These are phyloP conservation scores for Pittosporum tobira DNA, from an alignment of 129 eudicot species.

Conservation along the genomic window DNA sequence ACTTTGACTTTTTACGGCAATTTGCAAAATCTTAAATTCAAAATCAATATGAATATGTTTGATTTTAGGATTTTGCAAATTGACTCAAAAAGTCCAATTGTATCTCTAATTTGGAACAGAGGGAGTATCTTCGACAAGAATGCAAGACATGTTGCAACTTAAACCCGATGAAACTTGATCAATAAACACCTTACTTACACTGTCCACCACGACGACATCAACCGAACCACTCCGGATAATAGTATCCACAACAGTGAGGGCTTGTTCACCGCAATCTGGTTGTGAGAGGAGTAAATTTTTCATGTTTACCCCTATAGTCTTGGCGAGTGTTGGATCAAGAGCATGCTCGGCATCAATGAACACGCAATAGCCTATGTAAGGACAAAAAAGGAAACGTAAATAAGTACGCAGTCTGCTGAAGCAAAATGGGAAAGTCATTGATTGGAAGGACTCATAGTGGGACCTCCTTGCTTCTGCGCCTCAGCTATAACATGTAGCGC, in stretches of 20 bases:
- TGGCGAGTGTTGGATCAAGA: constrained; percentile 86
- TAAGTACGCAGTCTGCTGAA: background rate
- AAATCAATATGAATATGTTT: too few species aligned
- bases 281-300: constrained; percentile 84
- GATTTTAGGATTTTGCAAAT: too few species aligned
- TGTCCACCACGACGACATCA: constrained; percentile 94
- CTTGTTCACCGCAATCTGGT: constrained; percentile 99
- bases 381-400: background rate
- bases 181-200: constrained; percentile 60
- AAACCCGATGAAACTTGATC: background rate
- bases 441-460: background rate
- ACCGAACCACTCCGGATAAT: constrained; percentile 93
- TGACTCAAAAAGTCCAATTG: too few species aligned
- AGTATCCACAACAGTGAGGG: constrained; percentile 93
- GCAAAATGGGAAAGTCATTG: background rate
- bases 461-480: constrained; percentile 95
- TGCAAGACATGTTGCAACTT: background rate
- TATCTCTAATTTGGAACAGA: too few species aligned
- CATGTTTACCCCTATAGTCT: constrained; percentile 82
- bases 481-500: constrained; percentile 86
- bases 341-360: constrained; percentile 98
- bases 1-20: too few species aligned
- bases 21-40: too few species aligned
- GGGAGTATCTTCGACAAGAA: too few species aligned
- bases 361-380: constrained; percentile 65